These are phyloP conservation scores for Microstegium vimineum DNA, from an alignment of 176 grass and related monocot species.

Conservation along the genomic window DNA sequence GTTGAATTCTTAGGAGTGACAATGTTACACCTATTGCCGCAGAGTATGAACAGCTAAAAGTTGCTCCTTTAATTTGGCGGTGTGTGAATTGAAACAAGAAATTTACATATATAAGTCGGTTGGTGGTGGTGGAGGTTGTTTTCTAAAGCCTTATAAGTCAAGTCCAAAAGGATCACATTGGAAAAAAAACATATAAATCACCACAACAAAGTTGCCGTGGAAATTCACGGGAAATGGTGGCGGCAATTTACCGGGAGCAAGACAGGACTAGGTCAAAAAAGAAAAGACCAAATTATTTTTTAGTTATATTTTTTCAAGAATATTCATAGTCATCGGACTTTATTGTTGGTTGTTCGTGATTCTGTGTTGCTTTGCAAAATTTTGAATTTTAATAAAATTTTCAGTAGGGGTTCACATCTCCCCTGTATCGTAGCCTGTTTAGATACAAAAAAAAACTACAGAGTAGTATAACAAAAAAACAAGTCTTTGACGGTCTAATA, in stretches of 20 bases:
- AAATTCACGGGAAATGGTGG: background rate
- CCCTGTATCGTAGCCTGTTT: too few relatives aligned
- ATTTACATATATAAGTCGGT: background rate
- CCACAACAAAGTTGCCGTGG: background rate
- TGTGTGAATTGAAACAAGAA: constrained; percentile 23
- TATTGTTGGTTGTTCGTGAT: background rate
- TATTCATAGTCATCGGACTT: too few relatives aligned
- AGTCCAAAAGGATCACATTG: background rate
- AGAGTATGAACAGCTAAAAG: background rate
- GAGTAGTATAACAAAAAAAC: too few relatives aligned
- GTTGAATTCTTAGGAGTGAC: background rate
- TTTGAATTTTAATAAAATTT: too few relatives aligned
- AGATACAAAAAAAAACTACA: too few relatives aligned
- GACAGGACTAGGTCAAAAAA: background rate
- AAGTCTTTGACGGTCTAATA: background rate
- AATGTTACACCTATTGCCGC: background rate
- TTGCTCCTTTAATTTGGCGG: background rate
- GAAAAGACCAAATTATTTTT: background rate
- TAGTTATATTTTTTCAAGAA: background rate
- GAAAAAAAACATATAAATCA: background rate
- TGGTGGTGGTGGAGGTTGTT: constrained; percentile 8
- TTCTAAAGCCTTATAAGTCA: constrained; percentile 9
- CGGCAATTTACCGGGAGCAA: background rate
- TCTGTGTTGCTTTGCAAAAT: background rate
- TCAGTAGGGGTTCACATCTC: too few relatives aligned